These are phyloP conservation scores for Boletus reticuloceps DNA, from an alignment of 768 basidiomycete genomes.

Conservation along the genomic window DNA sequence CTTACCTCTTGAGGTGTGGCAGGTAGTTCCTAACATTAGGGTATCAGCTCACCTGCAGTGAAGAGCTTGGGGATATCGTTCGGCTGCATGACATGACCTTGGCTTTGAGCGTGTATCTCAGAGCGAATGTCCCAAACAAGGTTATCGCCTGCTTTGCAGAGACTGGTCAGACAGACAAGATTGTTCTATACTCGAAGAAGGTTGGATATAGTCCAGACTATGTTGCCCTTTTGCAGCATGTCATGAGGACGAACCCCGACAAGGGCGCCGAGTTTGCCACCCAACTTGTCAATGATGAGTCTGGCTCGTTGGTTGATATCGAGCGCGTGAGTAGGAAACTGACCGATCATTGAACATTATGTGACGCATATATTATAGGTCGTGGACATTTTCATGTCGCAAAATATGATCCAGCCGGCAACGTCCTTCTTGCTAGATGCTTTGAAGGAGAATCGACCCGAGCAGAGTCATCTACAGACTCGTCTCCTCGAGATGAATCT, in stretches of 20 bases:
- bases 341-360: not conserved
- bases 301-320: slow-evolving; percentile 87
- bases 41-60: slow-evolving; percentile 88
- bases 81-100: slow-evolving; percentile 94
- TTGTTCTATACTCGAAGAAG: slow-evolving; percentile 95
- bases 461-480: slow-evolving; percentile 94
- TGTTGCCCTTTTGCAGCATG: slow-evolving; percentile 86
- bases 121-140: slow-evolving; percentile 98
- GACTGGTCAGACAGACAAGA: slow-evolving; percentile 98
- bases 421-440: slow-evolving; percentile 98
- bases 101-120: slow-evolving; percentile 94
- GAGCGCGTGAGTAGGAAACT: slow-evolving; percentile 61
- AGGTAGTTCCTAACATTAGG: slow-evolving; percentile 9
- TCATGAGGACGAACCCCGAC: slow-evolving; percentile 95
- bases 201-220: slow-evolving; percentile 94
- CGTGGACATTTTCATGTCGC: slow-evolving; percentile 98
- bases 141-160: slow-evolving; percentile 99
- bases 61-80: slow-evolving; percentile 97
- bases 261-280: slow-evolving; percentile 98
- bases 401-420: slow-evolving; percentile 99
- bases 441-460: slow-evolving; percentile 96
- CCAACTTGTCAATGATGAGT: slow-evolving; percentile 90
- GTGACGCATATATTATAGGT: slow-evolving; percentile 46
- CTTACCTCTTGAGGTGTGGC: slow-evolving; percentile 2
- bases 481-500: slow-evolving; percentile 98